Conservation (phyloP, 208 protist species). For the Crithidia fasciculata region DNA sequence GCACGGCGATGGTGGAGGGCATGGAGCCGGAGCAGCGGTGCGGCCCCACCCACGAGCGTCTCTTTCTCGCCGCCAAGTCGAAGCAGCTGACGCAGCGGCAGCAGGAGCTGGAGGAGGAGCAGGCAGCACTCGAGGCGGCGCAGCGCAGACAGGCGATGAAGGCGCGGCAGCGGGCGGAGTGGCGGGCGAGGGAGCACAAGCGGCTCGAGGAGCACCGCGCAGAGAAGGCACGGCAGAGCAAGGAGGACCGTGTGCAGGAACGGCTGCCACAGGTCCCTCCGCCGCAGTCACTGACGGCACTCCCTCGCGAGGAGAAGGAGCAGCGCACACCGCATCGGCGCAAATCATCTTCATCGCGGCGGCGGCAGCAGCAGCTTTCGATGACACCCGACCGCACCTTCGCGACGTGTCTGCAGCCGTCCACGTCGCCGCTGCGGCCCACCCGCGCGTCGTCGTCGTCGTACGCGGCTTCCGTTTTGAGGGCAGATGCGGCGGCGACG, state of each 20-base stretch:
- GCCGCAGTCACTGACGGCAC: neutral
- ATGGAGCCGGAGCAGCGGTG: constrained; percentile 24
- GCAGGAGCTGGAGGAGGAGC: constrained; percentile 44
- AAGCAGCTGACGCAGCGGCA: constrained; percentile 48
- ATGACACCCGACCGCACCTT: neutral
- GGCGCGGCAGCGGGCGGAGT: constrained; percentile 14
- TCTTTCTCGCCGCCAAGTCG: constrained; percentile 47
- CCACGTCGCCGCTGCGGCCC: neutral
- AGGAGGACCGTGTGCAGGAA: neutral
- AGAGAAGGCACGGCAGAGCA: neutral
- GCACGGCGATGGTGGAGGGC: constrained; percentile 22
- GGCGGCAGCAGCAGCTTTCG: neutral
- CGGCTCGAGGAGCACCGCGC: constrained; percentile 23
- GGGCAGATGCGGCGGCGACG: neutral
- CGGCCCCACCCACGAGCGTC: constrained; percentile 49
- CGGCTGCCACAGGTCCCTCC: neutral
- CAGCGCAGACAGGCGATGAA: constrained; percentile 23
- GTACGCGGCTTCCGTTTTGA: neutral
- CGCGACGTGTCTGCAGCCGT: neutral
- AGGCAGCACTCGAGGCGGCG: constrained; percentile 24
- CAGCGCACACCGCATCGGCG: neutral
- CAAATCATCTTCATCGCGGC: too few relatives aligned
- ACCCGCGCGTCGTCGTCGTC: neutral
- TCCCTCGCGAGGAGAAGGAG: neutral
- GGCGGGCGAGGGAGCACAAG: constrained; percentile 19